Percentiles rank a stretch among this genome's conserved stretches.
These are phyloP conservation scores for Pseudisothecium myosuroides DNA, from an alignment of 225 moss, liverwort and hornwort genomes.

Conservation along the genomic window DNA sequence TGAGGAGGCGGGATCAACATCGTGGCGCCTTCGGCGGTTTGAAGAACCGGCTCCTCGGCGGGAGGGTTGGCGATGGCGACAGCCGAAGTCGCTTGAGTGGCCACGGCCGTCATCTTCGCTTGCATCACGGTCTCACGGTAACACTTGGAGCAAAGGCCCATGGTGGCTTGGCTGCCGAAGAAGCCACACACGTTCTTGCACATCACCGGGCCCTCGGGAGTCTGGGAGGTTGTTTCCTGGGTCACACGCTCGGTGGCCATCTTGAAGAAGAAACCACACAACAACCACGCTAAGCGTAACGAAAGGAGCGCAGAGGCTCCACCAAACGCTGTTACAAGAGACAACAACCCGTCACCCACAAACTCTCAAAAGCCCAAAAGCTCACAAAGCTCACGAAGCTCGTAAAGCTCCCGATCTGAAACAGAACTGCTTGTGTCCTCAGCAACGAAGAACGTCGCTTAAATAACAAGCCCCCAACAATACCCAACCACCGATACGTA, in stretches of 20 bases:
- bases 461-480: neutral
- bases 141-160: constrained; percentile 50
- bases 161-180: constrained; percentile 43
- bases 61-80: neutral
- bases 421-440: neutral
- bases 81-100: neutral
- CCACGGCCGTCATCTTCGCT: constrained; percentile 16
- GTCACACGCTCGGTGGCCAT: constrained; percentile 48
- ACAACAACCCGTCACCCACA: neutral
- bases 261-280: neutral
- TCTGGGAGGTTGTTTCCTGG: constrained; percentile 43
- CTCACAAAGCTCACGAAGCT: neutral
- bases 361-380: neutral
- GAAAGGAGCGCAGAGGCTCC: neutral
- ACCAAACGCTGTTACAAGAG: neutral
- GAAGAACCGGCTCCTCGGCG: neutral
- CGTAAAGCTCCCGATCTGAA: neutral
- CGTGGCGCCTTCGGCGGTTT: neutral
- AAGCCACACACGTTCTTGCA: constrained; percentile 54
- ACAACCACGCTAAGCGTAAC: neutral
- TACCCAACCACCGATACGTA: neutral
- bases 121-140: constrained; percentile 42
- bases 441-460: neutral
- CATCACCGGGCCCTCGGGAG: constrained; percentile 46
- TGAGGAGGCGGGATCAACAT: constrained; percentile 11